Evolutionary conservation across 163 green algal genomes (phyloP).

Genomic region (Prototheca stagnorum): DNA sequence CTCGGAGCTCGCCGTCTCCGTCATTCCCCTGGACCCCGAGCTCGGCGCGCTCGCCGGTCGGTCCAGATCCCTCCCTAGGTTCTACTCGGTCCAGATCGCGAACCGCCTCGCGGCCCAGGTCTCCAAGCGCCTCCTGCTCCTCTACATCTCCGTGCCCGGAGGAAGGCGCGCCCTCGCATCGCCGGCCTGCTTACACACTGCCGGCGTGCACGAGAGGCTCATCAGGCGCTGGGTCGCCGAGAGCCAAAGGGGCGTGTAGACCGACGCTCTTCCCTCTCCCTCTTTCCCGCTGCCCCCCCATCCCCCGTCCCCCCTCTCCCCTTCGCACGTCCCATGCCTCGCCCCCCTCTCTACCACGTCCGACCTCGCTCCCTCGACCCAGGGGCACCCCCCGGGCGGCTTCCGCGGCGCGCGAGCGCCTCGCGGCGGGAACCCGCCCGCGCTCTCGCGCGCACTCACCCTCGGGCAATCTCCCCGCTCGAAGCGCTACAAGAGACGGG

Average conservation of each 20-base stretch:
- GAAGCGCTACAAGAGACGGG: too few species aligned
- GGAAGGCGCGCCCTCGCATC: not conserved
- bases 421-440: not conserved
- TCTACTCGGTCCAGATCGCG: conserved; percentile 26
- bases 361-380: not conserved
- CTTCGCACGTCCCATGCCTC: not conserved
- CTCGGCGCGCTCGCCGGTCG: conserved; percentile 1
- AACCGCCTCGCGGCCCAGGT: conserved; percentile 23
- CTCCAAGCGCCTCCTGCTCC: conserved; percentile 25
- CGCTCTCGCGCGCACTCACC: too few species aligned
- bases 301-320: too few species aligned
- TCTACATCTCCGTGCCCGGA: conserved; percentile 18
- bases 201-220: conserved; percentile 14
- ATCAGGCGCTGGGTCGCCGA: conserved; percentile 23
- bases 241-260: conserved; percentile 1
- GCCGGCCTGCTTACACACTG: conserved; percentile 8
- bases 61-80: too few species aligned
- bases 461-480: too few species aligned
- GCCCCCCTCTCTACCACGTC: not conserved
- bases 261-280: not conserved
- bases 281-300: not conserved
- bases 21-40: conserved; percentile 14
- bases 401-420: not conserved
- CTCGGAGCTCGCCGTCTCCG: conserved; percentile 25
- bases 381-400: not conserved